A percentile compares a stretch with the other conserved stretches of the same genome.
Conservation (phyloP, 2,329 filamentous ascomycete species). For the Parastagonospora avenae region DNA sequence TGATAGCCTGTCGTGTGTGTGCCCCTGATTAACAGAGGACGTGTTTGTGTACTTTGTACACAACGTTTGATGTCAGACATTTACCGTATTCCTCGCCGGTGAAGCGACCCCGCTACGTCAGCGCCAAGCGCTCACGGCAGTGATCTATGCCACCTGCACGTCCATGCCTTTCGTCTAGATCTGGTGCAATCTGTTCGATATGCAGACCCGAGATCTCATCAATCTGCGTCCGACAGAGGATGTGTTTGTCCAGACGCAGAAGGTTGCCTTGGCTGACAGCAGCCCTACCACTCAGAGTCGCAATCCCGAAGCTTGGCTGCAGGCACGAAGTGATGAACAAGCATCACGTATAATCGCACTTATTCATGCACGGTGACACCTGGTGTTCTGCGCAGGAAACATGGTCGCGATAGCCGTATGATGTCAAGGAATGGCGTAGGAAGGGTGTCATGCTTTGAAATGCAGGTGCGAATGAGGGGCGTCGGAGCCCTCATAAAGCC, state of each 20-base stretch:
- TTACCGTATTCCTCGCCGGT: too few relatives aligned
- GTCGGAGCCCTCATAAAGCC: slow-evolving; percentile 1
- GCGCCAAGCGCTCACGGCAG: too few relatives aligned
- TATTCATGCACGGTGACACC: neutral
- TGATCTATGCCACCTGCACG: too few relatives aligned
- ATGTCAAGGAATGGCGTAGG: slow-evolving; percentile 4
- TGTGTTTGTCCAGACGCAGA: neutral
- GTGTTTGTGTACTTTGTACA: too few relatives aligned
- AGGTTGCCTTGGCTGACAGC: neutral
- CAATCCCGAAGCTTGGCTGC: neutral
- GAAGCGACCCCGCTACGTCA: too few relatives aligned
- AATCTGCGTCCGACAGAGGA: neutral
- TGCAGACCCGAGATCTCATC: neutral
- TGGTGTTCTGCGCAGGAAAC: neutral
- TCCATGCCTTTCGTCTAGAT: neutral
- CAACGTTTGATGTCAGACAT: too few relatives aligned
- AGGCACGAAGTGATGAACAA: neutral
- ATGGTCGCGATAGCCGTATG: neutral
- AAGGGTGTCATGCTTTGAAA: slow-evolving; percentile 10
- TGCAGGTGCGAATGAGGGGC: slow-evolving; percentile 13
- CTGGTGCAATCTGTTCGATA: neutral
- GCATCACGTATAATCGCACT: neutral
- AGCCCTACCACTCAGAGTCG: neutral
- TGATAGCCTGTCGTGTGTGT: too few relatives aligned
- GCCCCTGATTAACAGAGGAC: too few relatives aligned